These are phyloP conservation scores for Aspergillus nidulans DNA, from an alignment of 495 filamentous ascomycete genomes.

Conservation along the genomic window DNA sequence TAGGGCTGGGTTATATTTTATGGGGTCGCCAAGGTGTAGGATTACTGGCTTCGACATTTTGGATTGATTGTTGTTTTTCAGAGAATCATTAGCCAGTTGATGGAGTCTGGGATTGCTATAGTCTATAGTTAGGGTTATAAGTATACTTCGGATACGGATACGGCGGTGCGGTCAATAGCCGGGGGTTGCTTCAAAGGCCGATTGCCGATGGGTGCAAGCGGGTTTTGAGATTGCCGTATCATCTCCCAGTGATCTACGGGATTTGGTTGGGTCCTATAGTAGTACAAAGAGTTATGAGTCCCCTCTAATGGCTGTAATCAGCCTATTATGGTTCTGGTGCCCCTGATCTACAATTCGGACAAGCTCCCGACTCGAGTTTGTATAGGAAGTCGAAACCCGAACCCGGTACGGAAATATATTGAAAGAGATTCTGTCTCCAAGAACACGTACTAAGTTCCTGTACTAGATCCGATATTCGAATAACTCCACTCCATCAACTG, in stretches of 20 bases:
- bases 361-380: neutral
- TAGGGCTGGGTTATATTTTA: constrained; percentile 59
- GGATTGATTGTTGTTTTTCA: neutral
- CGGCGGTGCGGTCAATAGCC: constrained; percentile 3
- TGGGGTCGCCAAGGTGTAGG: constrained; percentile 65
- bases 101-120: neutral
- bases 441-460: too few species aligned
- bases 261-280: neutral
- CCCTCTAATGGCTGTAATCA: too few species aligned
- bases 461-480: too few species aligned
- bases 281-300: too few species aligned
- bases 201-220: constrained; percentile 3
- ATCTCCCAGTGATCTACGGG: neutral
- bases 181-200: constrained; percentile 10
- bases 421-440: too few species aligned
- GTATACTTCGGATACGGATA: neutral
- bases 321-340: too few species aligned
- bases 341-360: too few species aligned
- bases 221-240: neutral
- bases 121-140: neutral
- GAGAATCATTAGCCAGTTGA: too few species aligned
- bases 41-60: constrained; percentile 36
- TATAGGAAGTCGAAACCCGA: neutral
- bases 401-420: neutral
- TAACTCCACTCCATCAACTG: too few species aligned